Evolutionary conservation across 2,329 filamentous ascomycete genomes (phyloP).

Genomic region (Aspergillus puulaauensis): DNA sequence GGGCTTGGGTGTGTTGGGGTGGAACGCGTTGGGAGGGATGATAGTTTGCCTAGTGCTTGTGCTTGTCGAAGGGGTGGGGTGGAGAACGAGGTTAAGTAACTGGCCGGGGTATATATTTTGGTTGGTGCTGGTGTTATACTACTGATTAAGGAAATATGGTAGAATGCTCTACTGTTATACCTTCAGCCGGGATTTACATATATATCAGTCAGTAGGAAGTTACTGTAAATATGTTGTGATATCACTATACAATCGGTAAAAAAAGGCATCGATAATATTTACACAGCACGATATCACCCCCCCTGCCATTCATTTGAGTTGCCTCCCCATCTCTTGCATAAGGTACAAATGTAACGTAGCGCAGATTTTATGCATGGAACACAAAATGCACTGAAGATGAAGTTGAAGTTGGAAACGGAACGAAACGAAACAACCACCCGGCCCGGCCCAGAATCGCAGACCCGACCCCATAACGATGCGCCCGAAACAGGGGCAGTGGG

Average conservation of each 20-base stretch:
- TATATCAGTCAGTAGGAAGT: background rate
- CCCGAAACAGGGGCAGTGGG: background rate
- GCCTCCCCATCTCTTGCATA: background rate
- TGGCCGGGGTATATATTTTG: background rate
- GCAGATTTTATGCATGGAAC: background rate
- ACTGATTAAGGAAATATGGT: background rate
- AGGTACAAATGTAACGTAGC: background rate
- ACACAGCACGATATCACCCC: background rate
- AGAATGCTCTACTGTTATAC: background rate
- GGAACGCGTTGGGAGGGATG: conserved; percentile 23
- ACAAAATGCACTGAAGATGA: background rate
- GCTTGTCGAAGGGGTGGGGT: background rate
- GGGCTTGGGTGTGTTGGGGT: conserved; percentile 26
- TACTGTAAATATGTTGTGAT: background rate
- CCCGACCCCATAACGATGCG: background rate
- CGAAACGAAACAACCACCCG: background rate
- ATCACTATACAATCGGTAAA: background rate
- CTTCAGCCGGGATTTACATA: background rate
- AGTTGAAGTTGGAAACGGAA: background rate
- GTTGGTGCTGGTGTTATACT: no score
- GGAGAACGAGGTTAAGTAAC: background rate
- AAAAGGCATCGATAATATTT: background rate
- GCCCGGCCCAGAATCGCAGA: background rate
- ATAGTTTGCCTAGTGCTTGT: conserved; percentile 31
- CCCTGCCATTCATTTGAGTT: no score